phyloP scores from a whole-genome alignment of 2,329 filamentous ascomycete genomes.

The Penicillium frequentans region DNA sequence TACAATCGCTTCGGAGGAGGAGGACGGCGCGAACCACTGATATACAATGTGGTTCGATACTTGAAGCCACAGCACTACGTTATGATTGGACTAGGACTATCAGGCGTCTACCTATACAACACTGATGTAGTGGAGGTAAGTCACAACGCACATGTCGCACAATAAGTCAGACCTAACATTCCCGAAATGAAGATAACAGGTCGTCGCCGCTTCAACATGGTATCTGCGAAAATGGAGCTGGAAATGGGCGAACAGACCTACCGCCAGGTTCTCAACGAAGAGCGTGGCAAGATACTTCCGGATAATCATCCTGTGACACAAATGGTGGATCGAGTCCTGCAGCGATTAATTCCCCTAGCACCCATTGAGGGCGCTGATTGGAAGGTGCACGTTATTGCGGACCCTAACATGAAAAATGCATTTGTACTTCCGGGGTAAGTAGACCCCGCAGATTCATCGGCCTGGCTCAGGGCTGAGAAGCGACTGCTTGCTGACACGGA shows the following conservation, averaged over 20 bases:
- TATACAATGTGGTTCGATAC: conserved; percentile 17
- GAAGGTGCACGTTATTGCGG: conserved; percentile 61
- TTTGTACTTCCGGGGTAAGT: conserved; percentile 61
- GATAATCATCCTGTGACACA: conserved; percentile 49
- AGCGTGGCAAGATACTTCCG: conserved; percentile 49
- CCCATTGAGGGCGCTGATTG: conserved; percentile 49
- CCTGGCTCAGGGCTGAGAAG: not conserved
- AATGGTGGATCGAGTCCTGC: conserved; percentile 54
- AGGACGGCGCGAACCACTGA: conserved; percentile 8
- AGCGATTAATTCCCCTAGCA: conserved; percentile 55
- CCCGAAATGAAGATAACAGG: conserved; percentile 47
- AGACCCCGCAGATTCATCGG: not conserved
- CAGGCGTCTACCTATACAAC: conserved; percentile 56
- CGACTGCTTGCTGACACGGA: not conserved
- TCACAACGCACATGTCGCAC: not conserved
- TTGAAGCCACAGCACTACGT: conserved; percentile 31
- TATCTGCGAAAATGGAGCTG: conserved; percentile 49
- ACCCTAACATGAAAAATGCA: conserved; percentile 52
- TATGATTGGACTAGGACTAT: conserved; percentile 42
- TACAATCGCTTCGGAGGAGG: conserved; percentile 20
- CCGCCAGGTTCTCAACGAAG: conserved; percentile 49
- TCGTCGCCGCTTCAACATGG: conserved; percentile 59
- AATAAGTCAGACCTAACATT: not conserved
- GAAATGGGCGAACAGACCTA: conserved; percentile 46
- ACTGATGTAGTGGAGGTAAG: conserved; percentile 55